These are phyloP conservation scores for Aspergillus sp. DNA, from an alignment of 2,329 filamentous ascomycete species.

Conservation along the genomic window DNA sequence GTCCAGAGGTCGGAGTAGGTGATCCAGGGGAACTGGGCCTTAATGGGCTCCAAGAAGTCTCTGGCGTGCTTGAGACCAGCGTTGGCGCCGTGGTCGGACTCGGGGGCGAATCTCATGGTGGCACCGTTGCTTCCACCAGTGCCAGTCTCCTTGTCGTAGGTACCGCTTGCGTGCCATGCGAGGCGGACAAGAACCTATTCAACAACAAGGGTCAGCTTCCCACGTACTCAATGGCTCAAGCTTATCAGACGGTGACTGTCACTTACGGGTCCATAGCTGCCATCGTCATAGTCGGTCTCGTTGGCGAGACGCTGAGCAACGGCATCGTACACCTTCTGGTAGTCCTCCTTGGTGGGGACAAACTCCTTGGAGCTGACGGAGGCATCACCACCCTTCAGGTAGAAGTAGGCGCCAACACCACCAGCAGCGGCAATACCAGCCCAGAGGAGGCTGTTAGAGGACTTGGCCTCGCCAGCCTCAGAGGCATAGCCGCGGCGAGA, in stretches of 20 bases:
- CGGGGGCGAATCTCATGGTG: slow-evolving; percentile 92
- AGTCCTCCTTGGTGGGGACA: slow-evolving; percentile 78
- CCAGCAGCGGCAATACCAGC: slow-evolving; percentile 61
- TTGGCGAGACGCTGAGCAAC: slow-evolving; percentile 79
- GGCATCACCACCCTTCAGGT: slow-evolving; percentile 53
- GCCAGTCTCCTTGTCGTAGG: slow-evolving; percentile 81
- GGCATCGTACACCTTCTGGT: slow-evolving; percentile 92
- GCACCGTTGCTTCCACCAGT: slow-evolving; percentile 96
- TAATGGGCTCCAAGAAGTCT: slow-evolving; percentile 90
- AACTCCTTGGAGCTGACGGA: slow-evolving; percentile 54
- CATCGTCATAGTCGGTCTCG: slow-evolving; percentile 94
- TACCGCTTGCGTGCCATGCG: slow-evolving; percentile 92
- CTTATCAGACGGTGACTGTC: not conserved
- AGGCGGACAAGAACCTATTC: slow-evolving; percentile 72
- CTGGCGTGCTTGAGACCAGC: slow-evolving; percentile 83
- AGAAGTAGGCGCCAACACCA: slow-evolving; percentile 68
- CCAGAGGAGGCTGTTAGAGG: slow-evolving; percentile 58
- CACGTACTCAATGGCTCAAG: too few relatives aligned
- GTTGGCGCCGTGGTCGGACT: slow-evolving; percentile 89
- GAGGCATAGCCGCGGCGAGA: slow-evolving; percentile 80
- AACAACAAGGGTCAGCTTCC: slow-evolving; percentile 6
- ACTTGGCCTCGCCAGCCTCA: slow-evolving; percentile 58
- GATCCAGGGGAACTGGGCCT: slow-evolving; percentile 92
- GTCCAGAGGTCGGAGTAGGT: slow-evolving; percentile 97
- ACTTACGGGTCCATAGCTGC: slow-evolving; percentile 81